Base-by-base conservation (phyloP, 345 rosid species). In the Linum lewisii region DNA sequence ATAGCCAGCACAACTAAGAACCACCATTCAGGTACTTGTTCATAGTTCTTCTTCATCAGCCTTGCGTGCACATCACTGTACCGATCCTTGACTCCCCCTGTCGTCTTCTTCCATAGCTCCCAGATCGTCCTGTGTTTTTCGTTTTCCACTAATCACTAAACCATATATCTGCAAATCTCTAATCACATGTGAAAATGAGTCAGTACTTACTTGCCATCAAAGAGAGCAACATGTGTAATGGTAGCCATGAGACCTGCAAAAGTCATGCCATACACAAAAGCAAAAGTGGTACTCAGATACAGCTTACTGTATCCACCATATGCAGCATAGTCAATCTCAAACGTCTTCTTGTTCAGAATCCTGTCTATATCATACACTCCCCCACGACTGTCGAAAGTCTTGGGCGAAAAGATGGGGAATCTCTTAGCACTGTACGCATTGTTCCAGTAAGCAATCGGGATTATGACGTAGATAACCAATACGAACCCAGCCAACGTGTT, bases 31-130 rank as follows among this genome's bases (percentile, higher is more conserved):
- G 55, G 55, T n/a, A 51, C 22, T 10, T 15, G 13, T 8, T 51
- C 55, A 51, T 51, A 51, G 34, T 29, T 29, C 55, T 51, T 51
- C 55, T 51, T 51, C 55, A 51, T 51, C 22, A 51, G 22, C 22
- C 55, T 51, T 1, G 55, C 23, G 21, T 51, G 55, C 20, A 51
- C 23, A 51, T 51, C 54, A 15, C 34, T 29, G 34, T 29, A 29
- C 34, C 34, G 34, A 29, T 29, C 34, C 34, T 29, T 29, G 2
- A 29, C 34, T 8, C 7, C 34, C 34, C 34, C 34, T 3, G 4
- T 29, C 34, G 34, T 29, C 34, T 29, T 29, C 34, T 29, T 29
- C 34, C 34, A 29, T 4, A 29, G 34, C 34, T 29, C 34, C 34
- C 34, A 29, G 34, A 29, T 29, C 7, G 34, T 29, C 34, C 34